Evolutionary conservation across 2,329 filamentous ascomycete genomes (phyloP).

Genomic region (Apiospora kogelbergensis): DNA sequence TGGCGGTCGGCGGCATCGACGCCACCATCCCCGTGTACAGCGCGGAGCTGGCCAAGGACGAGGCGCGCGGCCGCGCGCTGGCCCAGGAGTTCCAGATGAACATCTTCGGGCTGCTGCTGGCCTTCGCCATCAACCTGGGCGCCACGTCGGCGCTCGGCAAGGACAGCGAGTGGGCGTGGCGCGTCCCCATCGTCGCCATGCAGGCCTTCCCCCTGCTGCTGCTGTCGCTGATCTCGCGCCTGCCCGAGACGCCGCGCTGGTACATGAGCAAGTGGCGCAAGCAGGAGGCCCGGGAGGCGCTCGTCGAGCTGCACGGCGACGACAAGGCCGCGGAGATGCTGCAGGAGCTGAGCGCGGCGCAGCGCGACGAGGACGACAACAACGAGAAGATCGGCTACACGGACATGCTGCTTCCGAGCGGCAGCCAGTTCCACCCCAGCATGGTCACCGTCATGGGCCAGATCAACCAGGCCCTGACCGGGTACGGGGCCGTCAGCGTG

Average conservation of each 20-base stretch:
- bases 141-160: slow-evolving; percentile 56
- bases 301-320: slow-evolving; percentile 50
- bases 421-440: slow-evolving; percentile 59
- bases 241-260: slow-evolving; percentile 61
- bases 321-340: slow-evolving; percentile 46
- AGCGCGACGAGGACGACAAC: slow-evolving; percentile 48
- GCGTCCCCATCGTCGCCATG: slow-evolving; percentile 61
- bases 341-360: slow-evolving; percentile 49
- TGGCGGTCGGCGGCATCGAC: slow-evolving; percentile 61
- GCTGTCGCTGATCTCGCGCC: slow-evolving; percentile 48
- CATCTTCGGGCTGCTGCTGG: slow-evolving; percentile 61
- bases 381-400: slow-evolving; percentile 48
- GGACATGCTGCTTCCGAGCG: slow-evolving; percentile 56
- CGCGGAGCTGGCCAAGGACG: slow-evolving; percentile 56
- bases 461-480: slow-evolving; percentile 58
- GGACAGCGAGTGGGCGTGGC: slow-evolving; percentile 60
- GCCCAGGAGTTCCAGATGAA: slow-evolving; percentile 66
- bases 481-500: slow-evolving; percentile 60
- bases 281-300: slow-evolving; percentile 49
- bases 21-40: slow-evolving; percentile 61
- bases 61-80: slow-evolving; percentile 55
- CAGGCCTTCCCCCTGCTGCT: slow-evolving; percentile 57
- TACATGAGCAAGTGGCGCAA: slow-evolving; percentile 49
- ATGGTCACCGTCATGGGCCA: slow-evolving; percentile 63
- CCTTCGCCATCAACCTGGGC: slow-evolving; percentile 58